Percentiles rank a stretch among this genome's conserved stretches.
Evolutionary conservation across 768 basidiomycete species (phyloP).

Genomic region (Mycena amicta): DNA sequence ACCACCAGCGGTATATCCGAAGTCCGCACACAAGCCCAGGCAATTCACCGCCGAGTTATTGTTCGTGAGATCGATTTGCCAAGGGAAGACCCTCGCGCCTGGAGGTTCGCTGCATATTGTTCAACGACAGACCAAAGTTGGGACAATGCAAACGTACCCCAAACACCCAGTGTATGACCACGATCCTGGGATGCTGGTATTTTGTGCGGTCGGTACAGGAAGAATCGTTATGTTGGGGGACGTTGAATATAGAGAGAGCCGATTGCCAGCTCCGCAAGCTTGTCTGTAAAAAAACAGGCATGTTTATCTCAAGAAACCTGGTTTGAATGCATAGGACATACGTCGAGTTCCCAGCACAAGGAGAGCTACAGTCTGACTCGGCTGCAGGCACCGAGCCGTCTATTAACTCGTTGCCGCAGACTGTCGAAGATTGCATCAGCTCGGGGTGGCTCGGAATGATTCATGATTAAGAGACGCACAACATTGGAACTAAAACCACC

Average conservation of each 20-base stretch:
- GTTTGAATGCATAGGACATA: conserved; percentile 37
- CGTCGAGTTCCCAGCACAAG: conserved; percentile 69
- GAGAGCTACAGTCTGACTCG: conserved; percentile 66
- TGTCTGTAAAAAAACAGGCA: neutral
- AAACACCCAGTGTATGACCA: conserved; percentile 68
- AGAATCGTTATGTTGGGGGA: conserved; percentile 49
- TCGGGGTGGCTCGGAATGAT: neutral
- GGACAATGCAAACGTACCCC: conserved; percentile 40
- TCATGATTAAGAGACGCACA: conserved; percentile 39
- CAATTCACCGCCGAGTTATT: conserved; percentile 47
- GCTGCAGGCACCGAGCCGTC: conserved; percentile 57
- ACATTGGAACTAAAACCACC: conserved; percentile 41
- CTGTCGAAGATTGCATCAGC: conserved; percentile 35
- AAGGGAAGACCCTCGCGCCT: conserved; percentile 5
- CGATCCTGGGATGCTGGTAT: conserved; percentile 58
- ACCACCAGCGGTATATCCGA: conserved; percentile 73
- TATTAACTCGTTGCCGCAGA: conserved; percentile 70
- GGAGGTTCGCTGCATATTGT: conserved; percentile 47
- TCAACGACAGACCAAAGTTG: neutral
- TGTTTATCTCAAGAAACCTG: neutral
- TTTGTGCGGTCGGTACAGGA: conserved; percentile 61
- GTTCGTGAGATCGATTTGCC: neutral
- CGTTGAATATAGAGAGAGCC: conserved; percentile 67
- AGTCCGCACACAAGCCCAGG: conserved; percentile 66
- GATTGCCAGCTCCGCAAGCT: conserved; percentile 68